A percentile compares a stretch with the other conserved stretches of the same genome.
Evolutionary conservation across 2,329 filamentous ascomycete genomes (phyloP).

Genomic region (Calonectria multiphialidica): DNA sequence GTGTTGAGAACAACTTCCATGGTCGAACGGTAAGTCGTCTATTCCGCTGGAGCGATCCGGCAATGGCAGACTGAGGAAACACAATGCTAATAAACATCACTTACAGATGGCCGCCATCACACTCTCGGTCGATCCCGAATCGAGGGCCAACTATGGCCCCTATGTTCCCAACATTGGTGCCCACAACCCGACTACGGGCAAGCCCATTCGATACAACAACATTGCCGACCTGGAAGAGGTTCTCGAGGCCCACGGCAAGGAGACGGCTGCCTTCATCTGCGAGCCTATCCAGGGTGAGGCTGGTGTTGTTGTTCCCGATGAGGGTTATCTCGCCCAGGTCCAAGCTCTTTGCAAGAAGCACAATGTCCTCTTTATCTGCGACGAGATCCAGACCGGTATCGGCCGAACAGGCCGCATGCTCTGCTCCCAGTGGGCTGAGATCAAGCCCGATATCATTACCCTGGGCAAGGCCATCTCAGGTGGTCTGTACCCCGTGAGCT

Average conservation of each 20-base stretch:
- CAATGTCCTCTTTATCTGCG: constrained; percentile 95
- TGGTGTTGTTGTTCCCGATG: constrained; percentile 93
- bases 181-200: constrained; percentile 77
- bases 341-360: constrained; percentile 92
- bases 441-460: constrained; percentile 95
- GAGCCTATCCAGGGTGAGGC: constrained; percentile 99
- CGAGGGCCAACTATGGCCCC: constrained; percentile 95
- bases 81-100: constrained; percentile 4
- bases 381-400: constrained; percentile 99
- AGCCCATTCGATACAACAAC: constrained; percentile 88
- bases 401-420: constrained; percentile 94
- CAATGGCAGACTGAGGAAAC: neutral
- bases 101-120: constrained; percentile 90
- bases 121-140: constrained; percentile 95
- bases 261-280: constrained; percentile 92
- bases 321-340: constrained; percentile 85
- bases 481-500: constrained; percentile 99
- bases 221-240: constrained; percentile 83
- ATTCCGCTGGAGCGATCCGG: neutral
- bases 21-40: constrained; percentile 81
- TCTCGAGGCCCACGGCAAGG: constrained; percentile 83
- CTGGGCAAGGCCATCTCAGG: constrained; percentile 98
- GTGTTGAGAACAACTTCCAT: constrained; percentile 94
- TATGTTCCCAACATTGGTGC: constrained; percentile 92
- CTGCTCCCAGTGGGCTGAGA: constrained; percentile 92